Percentiles rank a stretch among this genome's conserved stretches.
Conservation (phyloP, 1,139 yeast genomes). For the Candida frijolesensis region DNA sequence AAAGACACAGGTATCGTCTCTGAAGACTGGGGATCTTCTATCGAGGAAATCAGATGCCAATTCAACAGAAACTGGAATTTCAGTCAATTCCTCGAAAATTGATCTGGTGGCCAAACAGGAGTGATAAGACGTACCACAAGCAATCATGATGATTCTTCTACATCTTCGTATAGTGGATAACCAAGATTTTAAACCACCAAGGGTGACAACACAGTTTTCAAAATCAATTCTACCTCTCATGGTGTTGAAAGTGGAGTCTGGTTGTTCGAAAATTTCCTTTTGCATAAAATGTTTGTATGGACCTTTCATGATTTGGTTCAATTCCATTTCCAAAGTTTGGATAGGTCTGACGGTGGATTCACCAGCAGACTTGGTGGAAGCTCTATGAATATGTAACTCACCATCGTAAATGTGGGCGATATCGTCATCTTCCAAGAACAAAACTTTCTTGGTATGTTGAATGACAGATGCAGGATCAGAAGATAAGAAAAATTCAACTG, state of each 20-base stretch:
- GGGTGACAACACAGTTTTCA: slow-evolving; percentile 69
- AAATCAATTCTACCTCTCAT: slow-evolving; percentile 99
- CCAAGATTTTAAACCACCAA: slow-evolving; percentile 89
- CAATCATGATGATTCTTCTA: slow-evolving; percentile 96
- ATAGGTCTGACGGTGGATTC: slow-evolving; percentile 92
- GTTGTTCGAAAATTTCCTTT: slow-evolving; percentile 98
- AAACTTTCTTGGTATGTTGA: slow-evolving; percentile 95
- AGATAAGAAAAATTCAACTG: slow-evolving; percentile 93
- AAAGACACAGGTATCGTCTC: slow-evolving; percentile 97
- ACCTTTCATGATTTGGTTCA: slow-evolving; percentile 98
- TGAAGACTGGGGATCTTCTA: slow-evolving; percentile 91
- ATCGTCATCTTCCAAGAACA: slow-evolving; percentile 96
- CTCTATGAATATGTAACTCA: slow-evolving; percentile 97
- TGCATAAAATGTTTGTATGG: slow-evolving; percentile 96
- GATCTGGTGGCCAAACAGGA: slow-evolving; percentile 97
- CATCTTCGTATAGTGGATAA: slow-evolving; percentile 91
- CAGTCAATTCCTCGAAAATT: slow-evolving; percentile 94
- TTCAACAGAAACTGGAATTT: slow-evolving; percentile 94
- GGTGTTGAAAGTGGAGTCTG: slow-evolving; percentile 96
- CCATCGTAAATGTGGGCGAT: slow-evolving; percentile 98
- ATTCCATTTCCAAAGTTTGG: slow-evolving; percentile 95
- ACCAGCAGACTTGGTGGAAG: slow-evolving; percentile 79
- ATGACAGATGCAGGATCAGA: slow-evolving; percentile 98
- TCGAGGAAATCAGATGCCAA: slow-evolving; percentile 97
- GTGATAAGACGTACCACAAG: slow-evolving; percentile 99